Evolutionary conservation across 2,329 filamentous ascomycete genomes (phyloP).

Genomic region (Fusarium brachygibbosum): DNA sequence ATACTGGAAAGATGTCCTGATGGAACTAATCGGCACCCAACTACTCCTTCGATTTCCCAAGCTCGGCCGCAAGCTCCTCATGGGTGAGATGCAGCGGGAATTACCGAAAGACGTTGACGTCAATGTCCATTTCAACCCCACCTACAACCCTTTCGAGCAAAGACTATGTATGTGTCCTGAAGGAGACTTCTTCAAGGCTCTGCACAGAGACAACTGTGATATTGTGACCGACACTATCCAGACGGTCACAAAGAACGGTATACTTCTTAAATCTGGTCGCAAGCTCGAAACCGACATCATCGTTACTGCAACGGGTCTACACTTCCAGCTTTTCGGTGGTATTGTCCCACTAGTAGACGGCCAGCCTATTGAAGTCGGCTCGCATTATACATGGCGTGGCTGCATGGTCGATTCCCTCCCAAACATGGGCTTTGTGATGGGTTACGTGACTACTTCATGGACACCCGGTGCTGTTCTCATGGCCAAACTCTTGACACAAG

Average conservation of each 20-base stretch:
- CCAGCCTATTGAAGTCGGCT: slow-evolving; percentile 59
- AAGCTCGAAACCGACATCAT: slow-evolving; percentile 74
- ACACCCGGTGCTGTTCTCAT: slow-evolving; percentile 73
- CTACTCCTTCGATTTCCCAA: slow-evolving; percentile 48
- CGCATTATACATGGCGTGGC: slow-evolving; percentile 73
- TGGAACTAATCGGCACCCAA: slow-evolving; percentile 59
- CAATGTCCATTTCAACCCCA: slow-evolving; percentile 74
- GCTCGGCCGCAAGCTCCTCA: slow-evolving; percentile 54
- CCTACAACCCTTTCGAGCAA: slow-evolving; percentile 79
- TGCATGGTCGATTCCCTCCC: slow-evolving; percentile 76
- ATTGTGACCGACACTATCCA: slow-evolving; percentile 68
- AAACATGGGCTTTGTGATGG: slow-evolving; percentile 72
- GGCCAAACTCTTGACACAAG: slow-evolving; percentile 61
- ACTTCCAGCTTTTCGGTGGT: slow-evolving; percentile 69
- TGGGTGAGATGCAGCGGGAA: slow-evolving; percentile 58
- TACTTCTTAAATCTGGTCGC: slow-evolving; percentile 62
- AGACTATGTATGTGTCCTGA: slow-evolving; percentile 76
- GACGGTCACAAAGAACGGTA: slow-evolving; percentile 62
- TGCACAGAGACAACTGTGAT: slow-evolving; percentile 60
- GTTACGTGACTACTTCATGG: slow-evolving; percentile 76
- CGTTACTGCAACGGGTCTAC: slow-evolving; percentile 76
- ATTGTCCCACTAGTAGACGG: slow-evolving; percentile 68
- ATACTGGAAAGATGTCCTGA: slow-evolving; percentile 64
- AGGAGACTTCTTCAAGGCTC: slow-evolving; percentile 68
- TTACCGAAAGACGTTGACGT: slow-evolving; percentile 68